Evolutionary conservation across 2,329 filamentous ascomycete species (phyloP), one percentile per base, ranked within the genome.

Genomic region (Magnaporthiopsis rhizophila): DNA sequence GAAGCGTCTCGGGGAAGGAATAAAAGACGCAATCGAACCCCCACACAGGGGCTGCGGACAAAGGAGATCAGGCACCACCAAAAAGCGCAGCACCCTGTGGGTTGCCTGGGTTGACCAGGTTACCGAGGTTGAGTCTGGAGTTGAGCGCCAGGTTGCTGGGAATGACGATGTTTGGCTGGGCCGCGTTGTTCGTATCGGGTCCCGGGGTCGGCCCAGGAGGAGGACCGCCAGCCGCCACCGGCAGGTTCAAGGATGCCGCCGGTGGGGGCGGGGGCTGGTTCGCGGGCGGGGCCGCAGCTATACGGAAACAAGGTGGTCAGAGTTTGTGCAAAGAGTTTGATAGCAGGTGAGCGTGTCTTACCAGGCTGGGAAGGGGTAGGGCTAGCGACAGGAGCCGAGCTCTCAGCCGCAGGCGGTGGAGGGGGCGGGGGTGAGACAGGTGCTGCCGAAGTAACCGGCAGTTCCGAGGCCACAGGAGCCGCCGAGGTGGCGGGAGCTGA

Each of bases 91-190:
- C 18, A 11, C 18, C 18, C 45, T 53, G 45, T 60, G 65, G 59
- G 12, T 64, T 28, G n/a, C 63, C 60, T 26, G 69, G 69, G 66
- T 68, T 64, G 30, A 68, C 69, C 61, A 82, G 69, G 64, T 77
- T 81, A 36, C 80, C 81, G 13, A 83, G 71, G 62, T 78, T 73
- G 58, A 83, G 70, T 59, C 74, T 70, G 65, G 77, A 82, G 68
- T 73, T 78, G 61, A 83, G 71, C 8, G 71, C 74, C 65, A 81
- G 65, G 11, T 76, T 77, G 38, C 73, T 76, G 11, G 45, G 45
- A 15, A 80, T 65, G 66, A 80, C 72, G 65, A 80, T 75, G 2
- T 67, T 69, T 4, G 72, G 68, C 59, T 68, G 64, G 6, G 65
- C 65, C 36, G 71, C 71, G 61, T 67, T 68, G 61, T 69, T 70